Percentiles rank a stretch among this genome's conserved stretches.
Conservation (phyloP, 192 early-diverging fungal species). For the Umbelopsis isabellina region DNA sequence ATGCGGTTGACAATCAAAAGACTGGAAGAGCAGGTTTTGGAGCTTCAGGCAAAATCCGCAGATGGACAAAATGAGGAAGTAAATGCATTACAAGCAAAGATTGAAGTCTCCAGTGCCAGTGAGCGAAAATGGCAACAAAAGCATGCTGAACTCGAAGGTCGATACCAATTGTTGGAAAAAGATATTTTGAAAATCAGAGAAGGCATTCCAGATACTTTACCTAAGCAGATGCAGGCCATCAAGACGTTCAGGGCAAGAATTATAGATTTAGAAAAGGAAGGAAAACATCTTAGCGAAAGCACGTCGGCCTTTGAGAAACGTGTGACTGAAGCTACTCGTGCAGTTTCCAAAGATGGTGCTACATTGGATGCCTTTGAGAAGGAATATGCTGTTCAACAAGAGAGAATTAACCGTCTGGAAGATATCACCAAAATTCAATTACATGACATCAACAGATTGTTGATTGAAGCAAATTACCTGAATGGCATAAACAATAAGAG, state of each 20-base stretch:
- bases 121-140: constrained; percentile 21
- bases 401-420: constrained; percentile 39
- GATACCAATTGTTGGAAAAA: constrained; percentile 35
- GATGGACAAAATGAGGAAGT: neutral
- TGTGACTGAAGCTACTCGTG: constrained; percentile 16
- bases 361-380: constrained; percentile 41
- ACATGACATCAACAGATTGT: constrained; percentile 56
- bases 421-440: constrained; percentile 45
- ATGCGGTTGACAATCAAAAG: constrained; percentile 7
- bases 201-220: constrained; percentile 38
- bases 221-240: constrained; percentile 32
- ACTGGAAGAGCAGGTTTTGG: neutral
- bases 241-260: constrained; percentile 34
- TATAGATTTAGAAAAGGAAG: constrained; percentile 43
- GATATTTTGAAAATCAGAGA: constrained; percentile 40
- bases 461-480: constrained; percentile 61
- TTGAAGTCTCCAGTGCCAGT: neutral
- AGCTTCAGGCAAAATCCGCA: neutral
- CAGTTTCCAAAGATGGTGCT: constrained; percentile 24
- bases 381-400: constrained; percentile 49
- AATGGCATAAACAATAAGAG: constrained; percentile 50
- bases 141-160: constrained; percentile 37
- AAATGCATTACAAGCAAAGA: constrained; percentile 1
- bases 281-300: constrained; percentile 36
- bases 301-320: constrained; percentile 25